phyloP scores from a whole-genome alignment of 2,329 filamentous ascomycete genomes.

The Fusarium citri region DNA sequence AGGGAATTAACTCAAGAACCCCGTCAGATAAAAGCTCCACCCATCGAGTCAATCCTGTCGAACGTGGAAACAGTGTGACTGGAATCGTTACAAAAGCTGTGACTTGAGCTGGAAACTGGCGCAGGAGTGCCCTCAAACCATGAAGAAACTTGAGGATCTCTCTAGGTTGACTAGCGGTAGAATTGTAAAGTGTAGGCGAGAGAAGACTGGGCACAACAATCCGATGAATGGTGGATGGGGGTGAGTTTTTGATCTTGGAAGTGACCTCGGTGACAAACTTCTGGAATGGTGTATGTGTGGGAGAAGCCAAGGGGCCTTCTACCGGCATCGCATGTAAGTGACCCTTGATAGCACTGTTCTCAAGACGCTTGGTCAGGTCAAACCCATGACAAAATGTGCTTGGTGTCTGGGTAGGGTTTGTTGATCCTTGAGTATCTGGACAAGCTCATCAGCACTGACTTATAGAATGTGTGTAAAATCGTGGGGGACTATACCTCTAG shows the following conservation, averaged over 20 bases:
- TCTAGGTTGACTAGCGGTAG: slow-evolving; percentile 74
- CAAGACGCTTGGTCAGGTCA: slow-evolving; percentile 75
- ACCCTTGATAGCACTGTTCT: slow-evolving; percentile 60
- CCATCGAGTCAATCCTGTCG: slow-evolving; percentile 82
- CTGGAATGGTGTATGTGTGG: slow-evolving; percentile 60
- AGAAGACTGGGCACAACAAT: slow-evolving; percentile 87
- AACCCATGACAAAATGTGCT: slow-evolving; percentile 76
- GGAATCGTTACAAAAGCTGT: slow-evolving; percentile 83
- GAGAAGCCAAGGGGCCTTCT: slow-evolving; percentile 43
- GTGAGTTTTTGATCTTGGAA: slow-evolving; percentile 66
- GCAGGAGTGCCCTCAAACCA: slow-evolving; percentile 78
- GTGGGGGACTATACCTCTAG: slow-evolving; percentile 67
- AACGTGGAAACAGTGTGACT: slow-evolving; percentile 81
- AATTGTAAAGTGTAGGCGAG: slow-evolving; percentile 85
- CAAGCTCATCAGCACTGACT: background rate
- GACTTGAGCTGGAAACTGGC: slow-evolving; percentile 71
- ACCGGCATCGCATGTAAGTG: slow-evolving; percentile 63
- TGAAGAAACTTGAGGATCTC: slow-evolving; percentile 86
- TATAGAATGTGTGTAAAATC: background rate
- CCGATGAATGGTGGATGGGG: slow-evolving; percentile 76
- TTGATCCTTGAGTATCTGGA: slow-evolving; percentile 36
- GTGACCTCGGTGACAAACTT: slow-evolving; percentile 71
- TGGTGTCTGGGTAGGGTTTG: slow-evolving; percentile 38
- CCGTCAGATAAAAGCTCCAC: slow-evolving; percentile 87
- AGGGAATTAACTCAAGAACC: slow-evolving; percentile 83